Base-by-base conservation (phyloP, 139 green algal genomes). In the Chlamydomonas eustigma region DNA sequence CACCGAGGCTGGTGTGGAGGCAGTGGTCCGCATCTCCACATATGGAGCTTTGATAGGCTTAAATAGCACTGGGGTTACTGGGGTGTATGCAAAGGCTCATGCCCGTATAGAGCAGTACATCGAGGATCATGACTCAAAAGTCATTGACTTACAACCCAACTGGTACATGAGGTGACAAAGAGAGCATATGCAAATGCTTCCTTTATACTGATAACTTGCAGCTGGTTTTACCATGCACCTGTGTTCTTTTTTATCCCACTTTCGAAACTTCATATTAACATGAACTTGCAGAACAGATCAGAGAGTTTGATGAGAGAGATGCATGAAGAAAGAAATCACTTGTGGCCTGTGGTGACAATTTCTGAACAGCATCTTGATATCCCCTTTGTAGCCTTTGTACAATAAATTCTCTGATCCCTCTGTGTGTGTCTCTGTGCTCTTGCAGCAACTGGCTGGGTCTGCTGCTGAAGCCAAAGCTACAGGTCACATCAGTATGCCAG, bases 101-200 rank as follows among this genome's bases (percentile, higher is more conserved):
- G 64, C 64, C 6, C 64, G 64, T 3, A 38, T 71, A 25, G 64
- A 71, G 64, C 64, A 71, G 64, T 71, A 71, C 64, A 71, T 71
- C 28, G 64, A 31, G 64, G n/a, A 71, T 4, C 64, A 71, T 33
- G 39, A 71, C 32, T 71, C 64, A 31, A 71, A 71, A 33, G 64
- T 71, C 2, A 5, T 71, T 3, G 64, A 71, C 64, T 33, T 71
- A 33, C 64, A 71, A 33, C 64, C 64, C 6, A 38, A 71, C 64
- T 71, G 64, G 64, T 71, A 30, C 64, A 71, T 71, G 64, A 71
- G n/a, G 64, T 71, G 64, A 37, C 3, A 67, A 4, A 67, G 51
- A 6, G 28, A 3, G 4, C 8, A n/a, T 67, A 67, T 67, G 3
- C 51, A 4, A 67, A 6, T 4, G 3, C 4, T 4, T n/a, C 33